Base-by-base conservation (phyloP, 768 basidiomycete species). In the Kwoniella mangroviensis region DNA sequence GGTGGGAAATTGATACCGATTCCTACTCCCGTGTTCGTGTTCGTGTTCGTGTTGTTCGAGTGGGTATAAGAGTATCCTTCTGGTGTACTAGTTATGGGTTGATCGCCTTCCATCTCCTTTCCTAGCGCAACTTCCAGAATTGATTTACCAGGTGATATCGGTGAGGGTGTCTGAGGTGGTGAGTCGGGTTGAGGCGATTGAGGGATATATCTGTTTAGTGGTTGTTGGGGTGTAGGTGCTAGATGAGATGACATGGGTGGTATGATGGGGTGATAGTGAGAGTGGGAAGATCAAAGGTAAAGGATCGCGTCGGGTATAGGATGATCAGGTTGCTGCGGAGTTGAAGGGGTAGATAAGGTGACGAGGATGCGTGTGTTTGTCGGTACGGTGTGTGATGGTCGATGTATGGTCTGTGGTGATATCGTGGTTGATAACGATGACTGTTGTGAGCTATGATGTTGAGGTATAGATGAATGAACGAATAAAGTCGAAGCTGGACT, bases 1-100 rank as follows among this genome's bases (percentile, higher is more conserved):
- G 62, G 59, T 52, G 68, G 68, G 51, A 69, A 69, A 28, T 63
- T 57, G 61, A 69, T 69, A 41, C 62, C 68, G 41, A 69, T 69
- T 15, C 68, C 68, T 10, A 63, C 59, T 15, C 53, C 40, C 34
- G 34, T 28, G 58, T 40, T 24, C 45, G 10, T 41, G 58, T 40
- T 24, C 45, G 10, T 41, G 64, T 19, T 55, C 45, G 64, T 22
- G 13, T 65, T 49, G 64, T 52, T 34, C 9, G 17, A 15, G 62
- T n/a, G 52, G 17, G 57, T 22, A 49, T 67, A 67, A 21, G 66
- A n/a, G 51, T 69, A 69, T 11, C 57, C 63, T 17, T 59, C 63
- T 7, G 68, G 68, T 52, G 68, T 69, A 57, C 68, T 69, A 51
- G 55, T 60, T 57, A 26, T 26, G 11, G 68, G 68, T 51, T n/a